Evolutionary conservation across 169 alveolate genomes (phyloP), one percentile per base, ranked within the genome.

Genomic region (Eimeria zaria): DNA sequence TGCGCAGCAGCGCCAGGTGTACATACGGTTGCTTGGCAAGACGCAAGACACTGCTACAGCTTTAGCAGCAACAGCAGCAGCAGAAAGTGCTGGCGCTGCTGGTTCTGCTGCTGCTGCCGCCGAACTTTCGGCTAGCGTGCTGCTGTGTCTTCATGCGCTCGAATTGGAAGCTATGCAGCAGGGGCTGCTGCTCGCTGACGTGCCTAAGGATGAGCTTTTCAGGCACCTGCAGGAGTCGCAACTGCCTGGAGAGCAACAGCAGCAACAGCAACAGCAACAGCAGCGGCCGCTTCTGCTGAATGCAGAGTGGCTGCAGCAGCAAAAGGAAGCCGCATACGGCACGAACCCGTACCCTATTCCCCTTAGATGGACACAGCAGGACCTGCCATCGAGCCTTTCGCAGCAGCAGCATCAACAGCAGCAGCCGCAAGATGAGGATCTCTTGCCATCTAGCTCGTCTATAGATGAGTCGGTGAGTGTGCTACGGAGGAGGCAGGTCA

Each of bases 261-360:
- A 53, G 64, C 84, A 67, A 58, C 60, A 53, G 91, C 91, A 30
- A 14, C 58, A 53, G 74, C 39, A 51, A 55, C 55, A 39, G 76
- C 62, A 53, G 92, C 69, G 22, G 84, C 89, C 84, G 39, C 41
- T 55, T 91, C 89, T 91, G 51, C 91, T 91, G 74, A 91, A 91
- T 62, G 24, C 81, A 16, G 96, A 51, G 67, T 91, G 96, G 96
- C 62, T 91, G 58, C 53, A 46, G 80, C 88, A 53, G 80, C 76
- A 74, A 78, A 91, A 91, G 55, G 51, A 60, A 44, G 96, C 85
- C 16, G 73, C 83, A 36, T 91, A 91, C 91, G 96, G 96, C n/a
- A 84, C 58, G 48, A 91, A 91, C 80, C 91, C 91, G 18, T 91
- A 91, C 71, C 96, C 96, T 8, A 73, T 91, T 53, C 96, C 96